phyloP scores from a whole-genome alignment of 2,329 filamentous ascomycete genomes.

The Botrytis squamosa region DNA sequence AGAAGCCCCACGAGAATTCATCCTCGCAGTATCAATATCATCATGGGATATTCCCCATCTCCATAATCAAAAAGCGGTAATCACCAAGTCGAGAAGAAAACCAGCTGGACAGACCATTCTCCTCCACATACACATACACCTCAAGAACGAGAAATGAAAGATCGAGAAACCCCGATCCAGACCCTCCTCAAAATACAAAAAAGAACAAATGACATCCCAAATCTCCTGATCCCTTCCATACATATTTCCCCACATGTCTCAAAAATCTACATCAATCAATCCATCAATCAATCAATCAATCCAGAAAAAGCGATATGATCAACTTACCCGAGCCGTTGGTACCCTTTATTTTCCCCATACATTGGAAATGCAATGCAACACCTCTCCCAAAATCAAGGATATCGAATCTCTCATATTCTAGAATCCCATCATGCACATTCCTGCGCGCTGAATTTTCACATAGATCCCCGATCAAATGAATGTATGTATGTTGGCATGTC shows the following conservation, averaged over 20 bases:
- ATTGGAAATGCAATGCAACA: neutral
- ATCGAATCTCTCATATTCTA: neutral
- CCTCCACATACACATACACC: too few species aligned
- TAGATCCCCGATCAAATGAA: too few species aligned
- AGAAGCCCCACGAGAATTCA: too few species aligned
- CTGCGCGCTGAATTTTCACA: neutral
- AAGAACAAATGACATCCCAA: neutral
- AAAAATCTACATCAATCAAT: too few species aligned
- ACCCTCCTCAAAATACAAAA: neutral
- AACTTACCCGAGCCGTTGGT: neutral
- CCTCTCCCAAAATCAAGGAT: neutral
- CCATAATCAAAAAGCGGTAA: neutral
- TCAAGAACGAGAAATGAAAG: neutral
- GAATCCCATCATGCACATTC: neutral
- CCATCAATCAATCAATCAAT: neutral
- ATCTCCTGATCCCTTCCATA: neutral
- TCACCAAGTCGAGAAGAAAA: neutral
- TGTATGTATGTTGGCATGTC: neutral
- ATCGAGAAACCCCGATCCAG: neutral
- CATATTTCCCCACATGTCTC: neutral
- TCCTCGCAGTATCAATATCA: too few species aligned
- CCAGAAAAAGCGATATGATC: neutral
- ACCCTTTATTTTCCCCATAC: neutral
- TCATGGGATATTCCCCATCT: too few species aligned
- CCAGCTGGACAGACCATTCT: neutral